Percentiles rank a stretch among this genome's conserved stretches.
These are phyloP conservation scores for Emericellopsis cladophorae DNA, from an alignment of 2,329 filamentous ascomycete genomes.

Conservation along the genomic window DNA sequence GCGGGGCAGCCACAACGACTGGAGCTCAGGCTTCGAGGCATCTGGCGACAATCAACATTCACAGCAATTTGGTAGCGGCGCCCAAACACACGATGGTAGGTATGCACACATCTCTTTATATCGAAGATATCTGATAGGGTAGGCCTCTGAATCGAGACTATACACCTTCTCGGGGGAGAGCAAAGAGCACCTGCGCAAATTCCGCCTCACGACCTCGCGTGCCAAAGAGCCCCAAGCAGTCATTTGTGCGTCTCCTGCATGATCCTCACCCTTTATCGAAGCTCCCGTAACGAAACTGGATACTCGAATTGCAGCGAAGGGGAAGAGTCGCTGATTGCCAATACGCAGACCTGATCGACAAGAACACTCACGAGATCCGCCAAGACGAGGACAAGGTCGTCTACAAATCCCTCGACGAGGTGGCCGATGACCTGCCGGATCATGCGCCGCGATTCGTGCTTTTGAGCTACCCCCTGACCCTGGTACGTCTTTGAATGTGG, in stretches of 20 bases:
- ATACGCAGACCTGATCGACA: constrained; percentile 71
- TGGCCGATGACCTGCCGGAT: constrained; percentile 84
- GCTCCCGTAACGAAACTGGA: neutral
- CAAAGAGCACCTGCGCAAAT: constrained; percentile 83
- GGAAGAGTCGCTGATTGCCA: neutral
- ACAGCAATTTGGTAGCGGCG: too few relatives aligned
- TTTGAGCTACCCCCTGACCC: constrained; percentile 78
- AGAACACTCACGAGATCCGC: constrained; percentile 78
- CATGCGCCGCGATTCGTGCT: constrained; percentile 83
- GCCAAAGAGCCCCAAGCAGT: constrained; percentile 79
- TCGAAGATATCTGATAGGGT: too few relatives aligned
- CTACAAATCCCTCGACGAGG: constrained; percentile 68
- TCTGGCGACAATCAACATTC: too few relatives aligned
- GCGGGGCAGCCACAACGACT: too few relatives aligned
- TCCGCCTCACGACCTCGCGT: constrained; percentile 80
- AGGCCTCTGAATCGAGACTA: constrained; percentile 68
- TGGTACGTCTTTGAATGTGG: constrained; percentile 38
- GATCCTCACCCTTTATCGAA: neutral
- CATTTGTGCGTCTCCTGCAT: constrained; percentile 59
- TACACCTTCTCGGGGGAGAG: constrained; percentile 91
- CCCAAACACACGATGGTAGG: too few relatives aligned
- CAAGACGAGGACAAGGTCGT: constrained; percentile 64
- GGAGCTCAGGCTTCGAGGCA: too few relatives aligned
- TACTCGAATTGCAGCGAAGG: too few relatives aligned
- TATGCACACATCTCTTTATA: too few relatives aligned